These are phyloP conservation scores for Strobilomyces echinocephalus DNA, from an alignment of 768 basidiomycete species.

Conservation along the genomic window DNA sequence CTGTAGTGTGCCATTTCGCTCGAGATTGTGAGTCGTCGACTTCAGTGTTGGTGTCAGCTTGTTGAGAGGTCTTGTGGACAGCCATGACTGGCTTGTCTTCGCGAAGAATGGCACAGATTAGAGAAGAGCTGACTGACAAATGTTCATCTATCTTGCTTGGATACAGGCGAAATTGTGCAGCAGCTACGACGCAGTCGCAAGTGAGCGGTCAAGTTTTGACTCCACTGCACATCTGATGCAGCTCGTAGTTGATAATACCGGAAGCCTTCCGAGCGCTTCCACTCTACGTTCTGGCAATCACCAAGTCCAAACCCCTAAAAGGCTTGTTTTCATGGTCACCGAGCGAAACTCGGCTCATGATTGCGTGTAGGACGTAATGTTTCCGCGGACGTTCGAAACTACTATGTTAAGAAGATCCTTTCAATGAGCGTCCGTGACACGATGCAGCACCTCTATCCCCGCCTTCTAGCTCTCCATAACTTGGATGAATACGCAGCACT, in stretches of 20 bases:
- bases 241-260: constrained; percentile 78
- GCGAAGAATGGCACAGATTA: constrained; percentile 65
- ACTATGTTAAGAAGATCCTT: constrained; percentile 70
- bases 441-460: constrained; percentile 83
- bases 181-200: constrained; percentile 71
- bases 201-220: constrained; percentile 37
- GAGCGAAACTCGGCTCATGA: constrained; percentile 3
- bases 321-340: constrained; percentile 40
- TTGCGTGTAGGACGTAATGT: constrained; percentile 66
- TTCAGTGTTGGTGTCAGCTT: not conserved
- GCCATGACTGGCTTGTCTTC: constrained; percentile 63
- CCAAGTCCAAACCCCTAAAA: constrained; percentile 93
- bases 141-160: constrained; percentile 78
- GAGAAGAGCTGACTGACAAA: constrained; percentile 79
- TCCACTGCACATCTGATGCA: constrained; percentile 5
- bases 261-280: constrained; percentile 89
- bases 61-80: constrained; percentile 27
- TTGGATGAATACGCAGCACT: constrained; percentile 67
- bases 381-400: constrained; percentile 90
- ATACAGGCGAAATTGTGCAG: constrained; percentile 86
- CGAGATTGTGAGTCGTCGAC: constrained; percentile 61
- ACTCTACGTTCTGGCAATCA: constrained; percentile 70
- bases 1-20: constrained; percentile 64
- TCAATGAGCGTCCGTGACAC: constrained; percentile 64
- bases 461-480: constrained; percentile 83